Conservation (phyloP, 1,139 yeast genomes). For the Candida pseudoviswanathii region DNA sequence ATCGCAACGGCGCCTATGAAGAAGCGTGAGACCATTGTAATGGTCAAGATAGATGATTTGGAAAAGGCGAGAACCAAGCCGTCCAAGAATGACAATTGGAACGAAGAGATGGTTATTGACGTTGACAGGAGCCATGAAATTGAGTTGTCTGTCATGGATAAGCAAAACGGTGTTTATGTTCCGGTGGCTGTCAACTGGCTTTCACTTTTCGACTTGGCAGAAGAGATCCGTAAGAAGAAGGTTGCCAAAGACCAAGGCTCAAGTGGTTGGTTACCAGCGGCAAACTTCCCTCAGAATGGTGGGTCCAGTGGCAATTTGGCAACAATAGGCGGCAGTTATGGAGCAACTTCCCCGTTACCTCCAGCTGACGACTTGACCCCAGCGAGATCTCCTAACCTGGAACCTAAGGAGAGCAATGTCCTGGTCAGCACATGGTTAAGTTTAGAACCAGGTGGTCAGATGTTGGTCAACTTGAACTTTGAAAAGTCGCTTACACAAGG, state of each 20-base stretch:
- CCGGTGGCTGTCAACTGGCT: constrained; percentile 98
- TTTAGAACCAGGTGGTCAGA: constrained; percentile 92
- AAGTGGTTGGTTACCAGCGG: constrained; percentile 89
- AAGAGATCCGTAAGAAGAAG: constrained; percentile 88
- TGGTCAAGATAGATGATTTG: constrained; percentile 84
- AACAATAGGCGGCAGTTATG: constrained; percentile 8
- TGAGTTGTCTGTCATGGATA: constrained; percentile 85
- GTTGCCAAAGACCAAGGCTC: constrained; percentile 73
- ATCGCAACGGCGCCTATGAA: constrained; percentile 79
- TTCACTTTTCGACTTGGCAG: constrained; percentile 85
- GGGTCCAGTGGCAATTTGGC: constrained; percentile 4
- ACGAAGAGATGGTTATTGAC: constrained; percentile 75
- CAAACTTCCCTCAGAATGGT: constrained; percentile 43
- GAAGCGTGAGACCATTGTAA: constrained; percentile 74
- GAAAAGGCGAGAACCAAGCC: constrained; percentile 75
- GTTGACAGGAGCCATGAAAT: constrained; percentile 92
- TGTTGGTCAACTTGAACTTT: constrained; percentile 74
- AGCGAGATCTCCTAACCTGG: constrained; percentile 10
- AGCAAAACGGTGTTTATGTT: constrained; percentile 60
- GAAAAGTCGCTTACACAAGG: constrained; percentile 62
- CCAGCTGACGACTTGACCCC: constrained; percentile 6
- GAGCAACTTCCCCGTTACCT: constrained; percentile 10
- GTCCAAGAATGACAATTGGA: constrained; percentile 80
- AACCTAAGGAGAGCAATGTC: constrained; percentile 28
- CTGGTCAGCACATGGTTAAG: constrained; percentile 84